Conservation (phyloP, 2,329 filamentous ascomycete species). For the Zopfia rhizophila region DNA sequence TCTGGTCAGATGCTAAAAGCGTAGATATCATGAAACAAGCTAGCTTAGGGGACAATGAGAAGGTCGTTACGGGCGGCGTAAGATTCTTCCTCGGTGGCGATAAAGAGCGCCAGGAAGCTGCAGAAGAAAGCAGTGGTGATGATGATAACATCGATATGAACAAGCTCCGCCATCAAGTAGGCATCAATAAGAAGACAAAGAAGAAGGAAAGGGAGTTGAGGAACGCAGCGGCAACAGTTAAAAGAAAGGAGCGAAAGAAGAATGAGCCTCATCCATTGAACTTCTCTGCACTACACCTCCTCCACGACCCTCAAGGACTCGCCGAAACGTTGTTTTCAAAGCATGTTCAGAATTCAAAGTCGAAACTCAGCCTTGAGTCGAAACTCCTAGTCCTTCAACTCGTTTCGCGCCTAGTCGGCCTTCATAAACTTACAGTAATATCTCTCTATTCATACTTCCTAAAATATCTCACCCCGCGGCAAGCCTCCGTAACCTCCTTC, state of each 20-base stretch:
- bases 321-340: constrained; percentile 90
- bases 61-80: constrained; percentile 87
- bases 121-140: constrained; percentile 83
- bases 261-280: constrained; percentile 87
- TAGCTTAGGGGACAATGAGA: constrained; percentile 87
- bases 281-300: constrained; percentile 92
- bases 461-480: constrained; percentile 85
- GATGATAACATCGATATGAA: constrained; percentile 79
- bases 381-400: constrained; percentile 91
- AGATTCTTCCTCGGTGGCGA: constrained; percentile 97
- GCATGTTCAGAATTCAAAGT: constrained; percentile 87
- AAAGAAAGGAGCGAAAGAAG: constrained; percentile 85
- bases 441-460: constrained; percentile 96
- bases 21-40: constrained; percentile 99
- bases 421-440: constrained; percentile 91
- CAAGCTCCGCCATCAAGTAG: constrained; percentile 83
- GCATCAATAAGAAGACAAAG: constrained; percentile 96
- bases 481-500: constrained; percentile 91
- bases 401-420: constrained; percentile 87
- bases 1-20: constrained; percentile 93
- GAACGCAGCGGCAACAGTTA: constrained; percentile 83
- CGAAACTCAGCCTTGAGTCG: constrained; percentile 86
- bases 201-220: constrained; percentile 84
- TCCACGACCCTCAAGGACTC: constrained; percentile 95
- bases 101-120: constrained; percentile 89